Conservation (phyloP, 495 filamentous ascomycete genomes). For the Daldinia grandis region DNA sequence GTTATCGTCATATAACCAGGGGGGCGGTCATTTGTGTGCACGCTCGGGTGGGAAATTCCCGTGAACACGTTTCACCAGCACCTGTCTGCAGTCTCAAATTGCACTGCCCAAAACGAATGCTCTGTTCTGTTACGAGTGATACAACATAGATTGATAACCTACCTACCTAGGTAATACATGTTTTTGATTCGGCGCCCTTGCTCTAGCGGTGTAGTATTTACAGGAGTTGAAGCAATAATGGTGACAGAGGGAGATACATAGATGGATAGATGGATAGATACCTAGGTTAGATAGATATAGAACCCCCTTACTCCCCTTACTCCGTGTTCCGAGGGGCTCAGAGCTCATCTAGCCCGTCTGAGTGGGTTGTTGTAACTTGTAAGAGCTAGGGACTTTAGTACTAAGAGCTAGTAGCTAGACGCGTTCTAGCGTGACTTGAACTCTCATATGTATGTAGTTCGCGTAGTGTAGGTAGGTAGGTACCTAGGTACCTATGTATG, state of each 20-base stretch:
- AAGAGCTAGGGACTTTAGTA: neutral
- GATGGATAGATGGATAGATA: too few relatives aligned
- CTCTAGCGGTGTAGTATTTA: neutral
- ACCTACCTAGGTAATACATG: too few relatives aligned
- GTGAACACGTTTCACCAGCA: neutral
- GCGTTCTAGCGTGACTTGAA: too few relatives aligned
- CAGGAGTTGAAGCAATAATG: neutral
- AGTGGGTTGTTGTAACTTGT: neutral
- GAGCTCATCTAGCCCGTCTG: neutral
- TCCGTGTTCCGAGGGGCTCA: neutral
- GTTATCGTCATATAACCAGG: neutral
- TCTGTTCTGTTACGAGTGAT: neutral
- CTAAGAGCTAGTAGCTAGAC: neutral
- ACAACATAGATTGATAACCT: neutral
- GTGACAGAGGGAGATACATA: neutral
- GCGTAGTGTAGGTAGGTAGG: too few relatives aligned
- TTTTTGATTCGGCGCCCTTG: too few relatives aligned
- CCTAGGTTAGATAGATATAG: too few relatives aligned
- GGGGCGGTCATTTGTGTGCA: neutral
- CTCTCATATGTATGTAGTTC: neutral
- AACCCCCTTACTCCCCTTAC: neutral
- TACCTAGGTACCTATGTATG: too few relatives aligned
- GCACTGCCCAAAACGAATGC: neutral
- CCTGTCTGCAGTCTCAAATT: neutral
- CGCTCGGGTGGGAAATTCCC: neutral